Evolutionary conservation across 768 basidiomycete genomes (phyloP).

Genomic region (Boletus vermiculosoides): DNA sequence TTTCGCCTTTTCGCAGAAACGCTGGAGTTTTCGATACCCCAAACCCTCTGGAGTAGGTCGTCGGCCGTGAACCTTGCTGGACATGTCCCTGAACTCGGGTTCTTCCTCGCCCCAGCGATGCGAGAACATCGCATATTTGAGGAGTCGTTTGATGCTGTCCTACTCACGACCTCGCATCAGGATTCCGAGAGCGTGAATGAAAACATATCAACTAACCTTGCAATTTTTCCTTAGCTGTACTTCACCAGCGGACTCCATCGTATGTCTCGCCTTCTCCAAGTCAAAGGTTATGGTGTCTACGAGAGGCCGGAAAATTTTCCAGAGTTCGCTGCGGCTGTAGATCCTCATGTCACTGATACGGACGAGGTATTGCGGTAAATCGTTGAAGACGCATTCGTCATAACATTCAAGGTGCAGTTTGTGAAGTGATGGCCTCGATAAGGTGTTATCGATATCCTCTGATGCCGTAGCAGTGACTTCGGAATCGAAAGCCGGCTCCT

Average conservation of each 20-base stretch:
- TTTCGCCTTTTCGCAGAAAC: constrained; percentile 15
- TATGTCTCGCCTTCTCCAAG: neutral
- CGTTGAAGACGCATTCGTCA: constrained; percentile 10
- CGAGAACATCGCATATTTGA: constrained; percentile 19
- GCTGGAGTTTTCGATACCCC: constrained; percentile 12
- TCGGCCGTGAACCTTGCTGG: neutral
- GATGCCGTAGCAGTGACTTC: neutral
- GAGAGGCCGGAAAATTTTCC: constrained; percentile 1
- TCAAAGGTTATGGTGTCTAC: neutral
- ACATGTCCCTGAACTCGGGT: constrained; percentile 12
- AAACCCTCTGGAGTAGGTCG: neutral
- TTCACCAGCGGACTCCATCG: neutral
- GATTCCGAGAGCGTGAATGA: neutral
- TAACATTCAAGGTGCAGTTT: constrained; percentile 3
- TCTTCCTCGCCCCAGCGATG: constrained; percentile 21
- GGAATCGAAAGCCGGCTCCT: neutral
- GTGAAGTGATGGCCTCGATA: neutral
- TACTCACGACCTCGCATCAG: neutral
- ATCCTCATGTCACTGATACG: constrained; percentile 15
- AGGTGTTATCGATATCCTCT: neutral
- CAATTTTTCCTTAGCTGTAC: neutral
- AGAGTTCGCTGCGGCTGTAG: constrained; percentile 6
- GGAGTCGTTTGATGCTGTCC: constrained; percentile 1
- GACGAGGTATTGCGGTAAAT: constrained; percentile 16
- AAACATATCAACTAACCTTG: constrained; percentile 3